Conservation (phyloP, 768 basidiomycete species). For the Crassisporium funariophilum region DNA sequence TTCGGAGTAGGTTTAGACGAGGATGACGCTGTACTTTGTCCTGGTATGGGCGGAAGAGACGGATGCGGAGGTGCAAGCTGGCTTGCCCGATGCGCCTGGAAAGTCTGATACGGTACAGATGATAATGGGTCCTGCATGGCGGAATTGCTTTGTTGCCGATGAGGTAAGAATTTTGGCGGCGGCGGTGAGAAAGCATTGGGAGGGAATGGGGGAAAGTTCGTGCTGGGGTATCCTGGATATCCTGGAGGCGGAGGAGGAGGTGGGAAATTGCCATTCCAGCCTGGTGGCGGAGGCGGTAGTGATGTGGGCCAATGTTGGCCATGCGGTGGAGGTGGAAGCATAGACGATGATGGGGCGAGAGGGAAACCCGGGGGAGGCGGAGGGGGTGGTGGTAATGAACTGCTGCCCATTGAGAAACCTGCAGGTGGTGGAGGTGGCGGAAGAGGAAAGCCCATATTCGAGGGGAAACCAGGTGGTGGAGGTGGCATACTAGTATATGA, state of each 20-base stretch:
- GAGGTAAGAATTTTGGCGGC: constrained; percentile 70
- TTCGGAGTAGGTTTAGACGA: constrained; percentile 23
- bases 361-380: constrained; percentile 24
- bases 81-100: constrained; percentile 66
- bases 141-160: constrained; percentile 52
- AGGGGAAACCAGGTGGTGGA: constrained; percentile 28
- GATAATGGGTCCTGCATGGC: constrained; percentile 77
- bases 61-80: constrained; percentile 39
- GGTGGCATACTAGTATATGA: constrained; percentile 32
- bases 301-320: constrained; percentile 3
- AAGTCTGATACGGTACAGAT: constrained; percentile 75
- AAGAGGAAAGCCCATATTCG: constrained; percentile 23
- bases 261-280: constrained; percentile 14
- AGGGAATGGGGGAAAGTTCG: constrained; percentile 30
- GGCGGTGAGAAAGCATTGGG: constrained; percentile 40
- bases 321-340: constrained; percentile 20
- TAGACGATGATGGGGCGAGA: constrained; percentile 13
- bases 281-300: constrained; percentile 12
- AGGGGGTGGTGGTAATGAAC: constrained; percentile 27
- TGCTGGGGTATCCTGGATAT: constrained; percentile 25
- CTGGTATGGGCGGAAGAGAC: constrained; percentile 46
- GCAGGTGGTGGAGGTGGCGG: constrained; percentile 30
- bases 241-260: constrained; percentile 36
- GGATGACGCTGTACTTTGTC: constrained; percentile 31
- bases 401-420: constrained; percentile 12